These are phyloP conservation scores for Umbilicus rupestris DNA, from an alignment of 164 flowering plant species.

Conservation along the genomic window DNA sequence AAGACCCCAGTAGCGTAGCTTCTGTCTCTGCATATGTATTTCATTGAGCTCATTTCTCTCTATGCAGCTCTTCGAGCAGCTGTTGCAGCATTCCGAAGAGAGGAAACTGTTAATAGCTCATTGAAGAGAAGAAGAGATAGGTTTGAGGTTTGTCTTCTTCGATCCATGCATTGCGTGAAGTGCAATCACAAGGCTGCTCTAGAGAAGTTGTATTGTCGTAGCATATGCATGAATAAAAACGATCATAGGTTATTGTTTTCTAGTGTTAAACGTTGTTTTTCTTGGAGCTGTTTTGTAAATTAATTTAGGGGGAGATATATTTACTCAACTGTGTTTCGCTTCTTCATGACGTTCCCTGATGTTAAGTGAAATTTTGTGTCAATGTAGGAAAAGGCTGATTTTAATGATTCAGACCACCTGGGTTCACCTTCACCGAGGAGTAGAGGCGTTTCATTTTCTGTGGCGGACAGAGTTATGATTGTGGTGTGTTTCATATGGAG, in stretches of 20 bases:
- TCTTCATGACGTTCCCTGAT: neutral
- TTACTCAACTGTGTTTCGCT: neutral
- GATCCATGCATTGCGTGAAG: neutral
- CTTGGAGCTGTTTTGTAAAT: neutral
- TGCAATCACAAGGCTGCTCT: neutral
- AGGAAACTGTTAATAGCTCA: conserved; percentile 42
- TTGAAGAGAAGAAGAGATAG: conserved; percentile 74
- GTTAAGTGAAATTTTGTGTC: neutral
- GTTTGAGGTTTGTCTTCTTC: conserved; percentile 55
- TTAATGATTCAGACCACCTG: conserved; percentile 39
- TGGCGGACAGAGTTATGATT: conserved; percentile 45
- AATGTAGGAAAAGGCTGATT: conserved; percentile 55
- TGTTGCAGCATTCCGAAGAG: conserved; percentile 76
- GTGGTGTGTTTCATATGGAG: conserved; percentile 36
- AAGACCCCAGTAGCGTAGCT: neutral
- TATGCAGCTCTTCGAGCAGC: conserved; percentile 71
- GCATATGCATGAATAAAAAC: too few relatives aligned
- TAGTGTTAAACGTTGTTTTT: neutral
- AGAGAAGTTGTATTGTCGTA: too few relatives aligned
- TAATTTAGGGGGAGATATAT: neutral
- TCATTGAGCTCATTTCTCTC: neutral
- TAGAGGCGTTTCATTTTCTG: conserved; percentile 82
- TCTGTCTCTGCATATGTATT: neutral
- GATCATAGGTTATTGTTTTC: neutral
- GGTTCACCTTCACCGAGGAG: conserved; percentile 53